Conservation (phyloP, 1,139 yeast species). For the Suhomyces wounanorum region DNA sequence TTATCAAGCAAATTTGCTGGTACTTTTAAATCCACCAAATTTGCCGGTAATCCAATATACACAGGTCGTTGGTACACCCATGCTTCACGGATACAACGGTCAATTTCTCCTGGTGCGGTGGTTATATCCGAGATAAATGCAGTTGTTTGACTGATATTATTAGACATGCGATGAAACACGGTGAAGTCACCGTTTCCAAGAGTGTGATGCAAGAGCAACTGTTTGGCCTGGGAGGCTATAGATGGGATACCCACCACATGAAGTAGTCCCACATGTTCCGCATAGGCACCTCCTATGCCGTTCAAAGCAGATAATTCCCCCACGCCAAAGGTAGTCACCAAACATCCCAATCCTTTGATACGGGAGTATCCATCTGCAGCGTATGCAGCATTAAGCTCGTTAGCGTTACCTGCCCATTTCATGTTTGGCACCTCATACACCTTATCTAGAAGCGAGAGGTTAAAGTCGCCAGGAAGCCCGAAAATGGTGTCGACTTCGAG, state of each 20-base stretch:
- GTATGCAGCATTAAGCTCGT: constrained; percentile 71
- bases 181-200: constrained; percentile 85
- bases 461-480: constrained; percentile 83
- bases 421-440: constrained; percentile 55
- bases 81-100: constrained; percentile 39
- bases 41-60: constrained; percentile 42
- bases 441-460: constrained; percentile 65
- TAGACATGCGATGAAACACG: constrained; percentile 68
- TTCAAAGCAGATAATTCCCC: constrained; percentile 63
- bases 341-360: constrained; percentile 56
- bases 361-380: constrained; percentile 74
- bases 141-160: constrained; percentile 35
- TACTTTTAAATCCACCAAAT: constrained; percentile 39
- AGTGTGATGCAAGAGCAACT: constrained; percentile 57
- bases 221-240: constrained; percentile 63
- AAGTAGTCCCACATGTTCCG: constrained; percentile 59
- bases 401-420: constrained; percentile 69
- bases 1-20: constrained; percentile 31
- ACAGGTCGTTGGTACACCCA: constrained; percentile 41
- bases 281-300: constrained; percentile 61
- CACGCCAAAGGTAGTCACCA: constrained; percentile 70
- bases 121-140: constrained; percentile 32
- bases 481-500: constrained; percentile 65
- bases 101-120: constrained; percentile 37
- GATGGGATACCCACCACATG: constrained; percentile 63